A percentile compares a stretch with the other conserved stretches of the same genome.
These are phyloP conservation scores for Castanea crenata DNA, from an alignment of 306 rosid genomes.

Conservation along the genomic window DNA sequence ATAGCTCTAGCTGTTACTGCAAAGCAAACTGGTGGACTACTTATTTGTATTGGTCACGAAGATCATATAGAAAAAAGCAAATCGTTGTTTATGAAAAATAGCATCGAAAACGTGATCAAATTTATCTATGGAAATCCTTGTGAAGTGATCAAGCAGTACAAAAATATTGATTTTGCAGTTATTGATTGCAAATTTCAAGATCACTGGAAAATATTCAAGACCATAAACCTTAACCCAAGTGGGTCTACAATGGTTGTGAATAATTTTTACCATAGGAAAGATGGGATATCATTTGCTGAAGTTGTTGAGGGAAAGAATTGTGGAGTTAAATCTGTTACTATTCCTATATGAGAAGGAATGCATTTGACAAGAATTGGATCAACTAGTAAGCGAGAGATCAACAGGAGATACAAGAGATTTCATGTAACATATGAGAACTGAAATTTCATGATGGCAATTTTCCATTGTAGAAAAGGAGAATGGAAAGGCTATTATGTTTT, in stretches of 20 bases:
- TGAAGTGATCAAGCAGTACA: conserved; percentile 2
- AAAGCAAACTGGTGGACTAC: conserved; percentile 28
- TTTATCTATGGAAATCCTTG: conserved; percentile 11
- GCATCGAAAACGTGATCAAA: conserved; percentile 14
- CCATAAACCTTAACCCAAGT: conserved; percentile 19
- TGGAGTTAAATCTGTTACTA: conserved; percentile 1
- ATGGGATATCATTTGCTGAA: not conserved
- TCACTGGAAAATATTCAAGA: conserved; percentile 4
- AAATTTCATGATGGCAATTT: not conserved
- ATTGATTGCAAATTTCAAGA: conserved; percentile 22
- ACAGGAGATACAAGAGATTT: conserved; percentile 20
- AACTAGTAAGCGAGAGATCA: not conserved
- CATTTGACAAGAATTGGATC: conserved; percentile 16
- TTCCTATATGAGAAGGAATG: conserved; percentile 22
- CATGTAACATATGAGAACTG: conserved; percentile 27
- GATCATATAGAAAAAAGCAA: not conserved
- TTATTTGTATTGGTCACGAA: conserved; percentile 12
- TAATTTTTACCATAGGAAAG: not conserved
- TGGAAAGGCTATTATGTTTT: no score
- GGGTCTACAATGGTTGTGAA: conserved; percentile 8
- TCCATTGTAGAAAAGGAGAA: not conserved
- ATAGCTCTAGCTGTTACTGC: conserved; percentile 22
- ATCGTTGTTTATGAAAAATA: not conserved
- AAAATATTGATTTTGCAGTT: conserved; percentile 21
- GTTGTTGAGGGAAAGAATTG: conserved; percentile 3